A percentile compares a stretch with the other conserved stretches of the same genome.
These are phyloP conservation scores for Cornus kousa DNA, from an alignment of 148 eudicot species.

Conservation along the genomic window DNA sequence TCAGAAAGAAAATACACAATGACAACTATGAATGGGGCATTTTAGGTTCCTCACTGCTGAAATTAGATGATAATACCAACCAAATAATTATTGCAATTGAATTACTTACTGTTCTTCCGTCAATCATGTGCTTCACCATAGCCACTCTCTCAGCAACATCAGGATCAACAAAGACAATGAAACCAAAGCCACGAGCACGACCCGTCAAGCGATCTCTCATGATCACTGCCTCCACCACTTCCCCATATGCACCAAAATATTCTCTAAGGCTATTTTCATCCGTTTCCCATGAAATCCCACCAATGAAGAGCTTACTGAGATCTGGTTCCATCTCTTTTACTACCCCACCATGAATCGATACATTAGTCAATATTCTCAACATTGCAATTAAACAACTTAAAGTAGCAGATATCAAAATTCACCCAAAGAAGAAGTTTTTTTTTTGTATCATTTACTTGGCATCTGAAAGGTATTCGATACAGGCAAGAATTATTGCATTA, in stretches of 20 bases:
- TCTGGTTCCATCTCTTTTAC: constrained; percentile 75
- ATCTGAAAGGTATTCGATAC: background rate
- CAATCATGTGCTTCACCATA: constrained; percentile 78
- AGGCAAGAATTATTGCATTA: background rate
- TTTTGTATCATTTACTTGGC: constrained; percentile 10
- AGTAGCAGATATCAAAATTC: background rate
- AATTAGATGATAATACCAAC: background rate
- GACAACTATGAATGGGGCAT: too few relatives aligned
- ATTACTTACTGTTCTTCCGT: constrained; percentile 78
- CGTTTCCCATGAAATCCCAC: constrained; percentile 96
- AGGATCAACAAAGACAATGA: constrained; percentile 69
- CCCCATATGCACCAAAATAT: constrained; percentile 77
- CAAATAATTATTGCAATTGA: background rate
- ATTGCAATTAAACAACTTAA: constrained; percentile 15
- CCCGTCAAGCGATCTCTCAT: constrained; percentile 82
- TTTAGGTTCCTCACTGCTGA: background rate
- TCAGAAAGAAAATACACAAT: background rate
- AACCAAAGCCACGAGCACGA: constrained; percentile 92
- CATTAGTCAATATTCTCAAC: background rate
- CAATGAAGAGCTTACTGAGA: constrained; percentile 79
- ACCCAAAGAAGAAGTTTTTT: background rate
- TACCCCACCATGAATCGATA: constrained; percentile 21
- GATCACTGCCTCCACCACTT: constrained; percentile 79
- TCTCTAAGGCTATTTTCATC: constrained; percentile 78
- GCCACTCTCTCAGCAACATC: constrained; percentile 73